Evolutionary conservation across 2,329 filamentous ascomycete genomes (phyloP).

Genomic region (Pseudocercospora musae): DNA sequence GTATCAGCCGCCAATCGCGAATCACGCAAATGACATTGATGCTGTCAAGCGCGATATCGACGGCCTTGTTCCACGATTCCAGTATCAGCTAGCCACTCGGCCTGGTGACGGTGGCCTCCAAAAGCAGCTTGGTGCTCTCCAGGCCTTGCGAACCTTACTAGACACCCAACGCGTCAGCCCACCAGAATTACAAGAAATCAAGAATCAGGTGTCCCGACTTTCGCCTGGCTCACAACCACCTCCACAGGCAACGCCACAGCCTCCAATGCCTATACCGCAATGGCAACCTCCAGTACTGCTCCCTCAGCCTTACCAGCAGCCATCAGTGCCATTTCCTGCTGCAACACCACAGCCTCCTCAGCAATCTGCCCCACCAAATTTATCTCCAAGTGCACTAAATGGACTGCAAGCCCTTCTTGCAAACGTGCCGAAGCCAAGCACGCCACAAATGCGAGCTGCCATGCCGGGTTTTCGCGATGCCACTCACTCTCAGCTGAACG

Average conservation of each 20-base stretch:
- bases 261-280: constrained; percentile 29
- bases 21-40: constrained; percentile 42
- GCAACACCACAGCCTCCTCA: constrained; percentile 19
- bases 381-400: constrained; percentile 32
- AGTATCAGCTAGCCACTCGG: constrained; percentile 70
- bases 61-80: constrained; percentile 69
- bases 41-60: constrained; percentile 80
- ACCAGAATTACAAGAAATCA: constrained; percentile 79
- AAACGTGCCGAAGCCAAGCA: constrained; percentile 36
- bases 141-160: constrained; percentile 79
- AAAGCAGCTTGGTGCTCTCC: constrained; percentile 75
- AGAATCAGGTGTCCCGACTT: constrained; percentile 78
- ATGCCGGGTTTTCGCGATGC: constrained; percentile 31
- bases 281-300: constrained; percentile 30
- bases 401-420: constrained; percentile 36
- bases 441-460: constrained; percentile 35
- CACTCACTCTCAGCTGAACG: constrained; percentile 31
- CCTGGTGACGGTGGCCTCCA: constrained; percentile 73
- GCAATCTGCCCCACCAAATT: constrained; percentile 22
- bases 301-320: constrained; percentile 33
- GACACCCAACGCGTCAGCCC: constrained; percentile 73
- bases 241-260: constrained; percentile 30
- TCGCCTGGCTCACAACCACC: constrained; percentile 53
- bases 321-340: constrained; percentile 20
- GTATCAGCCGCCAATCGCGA: constrained; percentile 20